phyloP scores from a whole-genome alignment of 768 basidiomycete genomes.

The Suillus discolor region DNA sequence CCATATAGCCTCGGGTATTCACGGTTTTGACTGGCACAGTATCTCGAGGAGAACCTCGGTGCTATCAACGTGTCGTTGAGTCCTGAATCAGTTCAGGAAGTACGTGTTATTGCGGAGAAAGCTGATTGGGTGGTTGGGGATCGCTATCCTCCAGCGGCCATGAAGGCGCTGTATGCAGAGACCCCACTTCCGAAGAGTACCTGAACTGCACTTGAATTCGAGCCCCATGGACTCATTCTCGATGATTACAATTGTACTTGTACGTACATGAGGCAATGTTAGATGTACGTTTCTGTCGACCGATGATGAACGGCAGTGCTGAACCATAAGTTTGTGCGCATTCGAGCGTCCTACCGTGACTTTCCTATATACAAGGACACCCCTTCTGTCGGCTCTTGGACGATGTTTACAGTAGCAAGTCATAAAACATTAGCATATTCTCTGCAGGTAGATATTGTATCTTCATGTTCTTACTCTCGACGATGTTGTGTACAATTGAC shows the following conservation, averaged over 20 bases:
- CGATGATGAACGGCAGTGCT: neutral
- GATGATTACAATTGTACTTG: neutral
- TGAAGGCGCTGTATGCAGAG: conserved; percentile 20
- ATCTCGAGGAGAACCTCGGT: conserved; percentile 47
- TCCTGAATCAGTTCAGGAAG: conserved; percentile 38
- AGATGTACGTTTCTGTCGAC: neutral
- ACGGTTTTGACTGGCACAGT: conserved; percentile 25
- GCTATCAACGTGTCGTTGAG: conserved; percentile 38
- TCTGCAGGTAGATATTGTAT: no score
- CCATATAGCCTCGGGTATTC: neutral
- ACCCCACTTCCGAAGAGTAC: conserved; percentile 17
- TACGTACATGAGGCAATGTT: neutral
- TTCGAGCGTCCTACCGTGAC: no score
- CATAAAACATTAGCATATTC: no score
- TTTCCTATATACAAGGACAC: no score
- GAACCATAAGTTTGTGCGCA: neutral
- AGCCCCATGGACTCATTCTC: neutral
- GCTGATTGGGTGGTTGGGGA: conserved; percentile 29
- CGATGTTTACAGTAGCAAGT: no score
- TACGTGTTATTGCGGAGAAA: conserved; percentile 38
- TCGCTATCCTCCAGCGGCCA: conserved; percentile 21
- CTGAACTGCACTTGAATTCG: neutral
- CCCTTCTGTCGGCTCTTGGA: no score
- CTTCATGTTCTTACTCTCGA: no score
- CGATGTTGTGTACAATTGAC: no score